Percentiles rank a stretch among this genome's conserved stretches.
Evolutionary conservation across 768 basidiomycete genomes (phyloP).

Genomic region (Trametes cinnabarina): DNA sequence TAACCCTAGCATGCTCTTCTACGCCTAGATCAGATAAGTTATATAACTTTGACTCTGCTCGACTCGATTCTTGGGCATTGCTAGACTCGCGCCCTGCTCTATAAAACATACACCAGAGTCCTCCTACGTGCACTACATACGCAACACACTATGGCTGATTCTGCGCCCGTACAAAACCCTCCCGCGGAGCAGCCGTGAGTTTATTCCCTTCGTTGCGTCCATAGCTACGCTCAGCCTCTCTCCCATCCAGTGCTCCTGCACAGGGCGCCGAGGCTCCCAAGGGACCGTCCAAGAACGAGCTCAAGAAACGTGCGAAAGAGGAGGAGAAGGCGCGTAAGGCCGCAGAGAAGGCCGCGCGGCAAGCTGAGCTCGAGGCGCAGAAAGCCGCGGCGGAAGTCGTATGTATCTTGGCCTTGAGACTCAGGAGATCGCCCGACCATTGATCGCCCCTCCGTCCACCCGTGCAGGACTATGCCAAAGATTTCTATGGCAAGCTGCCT

Average conservation of each 20-base stretch:
- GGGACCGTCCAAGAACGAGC: constrained; percentile 79
- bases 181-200: constrained; percentile 20
- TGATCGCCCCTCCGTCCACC: neutral
- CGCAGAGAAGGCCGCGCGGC: constrained; percentile 80
- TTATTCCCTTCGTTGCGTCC: neutral
- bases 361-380: constrained; percentile 69
- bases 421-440: neutral
- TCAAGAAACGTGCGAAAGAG: constrained; percentile 90
- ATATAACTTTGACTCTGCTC: constrained; percentile 11
- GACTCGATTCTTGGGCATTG: constrained; percentile 12
- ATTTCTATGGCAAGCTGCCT: constrained; percentile 85
- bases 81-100: neutral
- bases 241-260: constrained; percentile 7
- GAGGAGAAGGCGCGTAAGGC: constrained; percentile 88
- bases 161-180: constrained; percentile 17
- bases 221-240: neutral
- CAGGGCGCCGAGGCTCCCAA: constrained; percentile 31
- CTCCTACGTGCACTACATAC: neutral
- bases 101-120: constrained; percentile 9
- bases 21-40: constrained; percentile 14
- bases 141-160: constrained; percentile 25
- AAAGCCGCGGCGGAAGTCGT: constrained; percentile 66
- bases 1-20: constrained; percentile 3
- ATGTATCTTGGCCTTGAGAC: constrained; percentile 17
- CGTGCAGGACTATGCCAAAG: constrained; percentile 67